Conservation (phyloP, 495 filamentous ascomycete species). For the Xanthoparmelia taractica region DNA sequence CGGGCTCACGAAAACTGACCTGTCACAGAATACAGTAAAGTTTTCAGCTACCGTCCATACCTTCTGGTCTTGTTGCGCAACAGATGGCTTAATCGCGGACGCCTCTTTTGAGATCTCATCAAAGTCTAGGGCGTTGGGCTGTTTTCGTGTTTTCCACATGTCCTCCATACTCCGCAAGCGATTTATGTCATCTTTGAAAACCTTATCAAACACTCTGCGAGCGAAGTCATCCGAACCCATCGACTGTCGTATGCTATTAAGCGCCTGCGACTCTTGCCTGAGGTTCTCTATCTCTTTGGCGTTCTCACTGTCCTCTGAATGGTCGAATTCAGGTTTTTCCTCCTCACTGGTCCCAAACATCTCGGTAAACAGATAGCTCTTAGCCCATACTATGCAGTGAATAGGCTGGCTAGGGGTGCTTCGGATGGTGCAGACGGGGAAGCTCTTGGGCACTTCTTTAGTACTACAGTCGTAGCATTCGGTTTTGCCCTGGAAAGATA, state of each 20-base stretch:
- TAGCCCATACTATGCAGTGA: slow-evolving; percentile 99
- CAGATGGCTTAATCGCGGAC: slow-evolving; percentile 40
- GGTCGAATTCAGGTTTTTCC: slow-evolving; percentile 66
- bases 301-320: slow-evolving; percentile 73
- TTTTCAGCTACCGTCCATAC: slow-evolving; percentile 80
- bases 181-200: slow-evolving; percentile 79
- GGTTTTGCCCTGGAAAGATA: slow-evolving; percentile 57
- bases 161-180: slow-evolving; percentile 83
- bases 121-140: slow-evolving; percentile 67
- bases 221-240: slow-evolving; percentile 77
- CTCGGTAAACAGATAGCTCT: slow-evolving; percentile 91
- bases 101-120: slow-evolving; percentile 44
- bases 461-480: slow-evolving; percentile 94
- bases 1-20: slow-evolving; percentile 30
- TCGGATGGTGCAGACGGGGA: slow-evolving; percentile 92
- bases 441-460: slow-evolving; percentile 83
- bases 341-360: slow-evolving; percentile 91
- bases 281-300: slow-evolving; percentile 81
- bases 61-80: slow-evolving; percentile 61
- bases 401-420: slow-evolving; percentile 93
- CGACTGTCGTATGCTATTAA: slow-evolving; percentile 72
- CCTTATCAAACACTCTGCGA: slow-evolving; percentile 80
- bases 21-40: slow-evolving; percentile 77
- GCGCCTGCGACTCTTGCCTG: slow-evolving; percentile 68
- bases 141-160: slow-evolving; percentile 84